Evolutionary conservation across 257 asterid genomes (phyloP).

Genomic region (Petunia secreta): DNA sequence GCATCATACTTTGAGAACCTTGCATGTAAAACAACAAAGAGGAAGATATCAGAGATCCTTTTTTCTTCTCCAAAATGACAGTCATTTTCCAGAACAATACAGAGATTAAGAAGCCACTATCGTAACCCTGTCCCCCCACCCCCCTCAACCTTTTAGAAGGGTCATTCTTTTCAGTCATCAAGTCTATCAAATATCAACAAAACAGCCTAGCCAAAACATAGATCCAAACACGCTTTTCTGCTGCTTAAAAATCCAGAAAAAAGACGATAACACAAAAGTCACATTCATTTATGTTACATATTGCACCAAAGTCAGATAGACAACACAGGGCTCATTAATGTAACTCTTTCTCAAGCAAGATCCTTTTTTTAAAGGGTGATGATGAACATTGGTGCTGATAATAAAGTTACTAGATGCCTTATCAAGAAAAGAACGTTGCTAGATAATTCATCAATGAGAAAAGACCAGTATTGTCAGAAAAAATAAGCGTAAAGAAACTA

Average conservation of each 20-base stretch:
- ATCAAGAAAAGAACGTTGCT: neutral
- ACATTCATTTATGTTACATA: neutral
- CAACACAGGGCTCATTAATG: neutral
- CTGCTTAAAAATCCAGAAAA: neutral
- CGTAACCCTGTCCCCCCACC: neutral
- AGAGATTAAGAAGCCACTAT: neutral
- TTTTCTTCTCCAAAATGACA: neutral
- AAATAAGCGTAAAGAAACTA: neutral
- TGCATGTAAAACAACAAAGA: neutral
- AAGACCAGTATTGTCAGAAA: neutral
- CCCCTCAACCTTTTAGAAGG: neutral
- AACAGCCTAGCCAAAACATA: conserved; percentile 10
- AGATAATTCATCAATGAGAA: neutral
- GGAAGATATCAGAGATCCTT: neutral
- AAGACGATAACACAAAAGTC: neutral
- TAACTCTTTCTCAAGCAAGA: neutral
- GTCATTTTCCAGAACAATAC: conserved; percentile 1
- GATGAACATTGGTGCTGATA: conserved; percentile 2
- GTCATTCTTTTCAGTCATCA: neutral
- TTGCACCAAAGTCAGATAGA: conserved; percentile 12
- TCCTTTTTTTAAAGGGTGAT: neutral
- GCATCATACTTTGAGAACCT: neutral
- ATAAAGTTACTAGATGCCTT: neutral
- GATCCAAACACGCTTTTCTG: conserved; percentile 4
- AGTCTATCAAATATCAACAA: neutral